Evolutionary conservation across 768 basidiomycete species (phyloP), one percentile per base, ranked within the genome.

Genomic region (Stropharia rugosoannulata): DNA sequence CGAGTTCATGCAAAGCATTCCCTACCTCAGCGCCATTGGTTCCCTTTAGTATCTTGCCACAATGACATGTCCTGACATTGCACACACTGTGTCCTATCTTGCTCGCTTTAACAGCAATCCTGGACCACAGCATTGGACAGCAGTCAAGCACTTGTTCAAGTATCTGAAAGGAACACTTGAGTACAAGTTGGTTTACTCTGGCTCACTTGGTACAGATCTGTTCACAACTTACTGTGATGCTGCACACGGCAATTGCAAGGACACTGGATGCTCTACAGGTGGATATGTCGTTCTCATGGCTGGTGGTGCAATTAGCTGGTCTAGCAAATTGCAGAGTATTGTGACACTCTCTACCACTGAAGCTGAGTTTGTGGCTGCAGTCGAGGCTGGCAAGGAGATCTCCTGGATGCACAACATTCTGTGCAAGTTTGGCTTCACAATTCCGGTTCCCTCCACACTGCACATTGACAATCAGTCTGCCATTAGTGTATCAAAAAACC

Each of bases 261-360:
- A 69, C 42, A 66, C 51, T 45, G 64, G 68, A 5, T 58, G 61
- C 16, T 75, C 73, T 2, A 73, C 67, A 19, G 60, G 64, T 35
- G 71, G 72, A 7, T 68, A 63, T 39, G 18, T 69, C 1, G 59
- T 73, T 56, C 64, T 59, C 32, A 61, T 73, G 35, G 59, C 50
- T 19, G 60, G 57, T 22, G 63, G 59, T 5, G 63, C 63, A 1
- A 49, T 61, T 19, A 41, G 52, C 9, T 63, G 57, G 62, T 49
- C 40, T 13, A 58, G 56, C 29, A 55, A 56, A 45, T 32, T 58
- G 9, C 59, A 63, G 22, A 19, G 42, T 4, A 38, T 56, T 59
- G 68, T 77, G 16, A 64, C 74, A 0, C 52, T 69, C 4, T 76
- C 73, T 8, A 75, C 70, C 0, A 68, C 66, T 1, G 70, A 74